phyloP scores from a whole-genome alignment of 73 alveolate genomes.

The Uronychia setigera region DNA sequence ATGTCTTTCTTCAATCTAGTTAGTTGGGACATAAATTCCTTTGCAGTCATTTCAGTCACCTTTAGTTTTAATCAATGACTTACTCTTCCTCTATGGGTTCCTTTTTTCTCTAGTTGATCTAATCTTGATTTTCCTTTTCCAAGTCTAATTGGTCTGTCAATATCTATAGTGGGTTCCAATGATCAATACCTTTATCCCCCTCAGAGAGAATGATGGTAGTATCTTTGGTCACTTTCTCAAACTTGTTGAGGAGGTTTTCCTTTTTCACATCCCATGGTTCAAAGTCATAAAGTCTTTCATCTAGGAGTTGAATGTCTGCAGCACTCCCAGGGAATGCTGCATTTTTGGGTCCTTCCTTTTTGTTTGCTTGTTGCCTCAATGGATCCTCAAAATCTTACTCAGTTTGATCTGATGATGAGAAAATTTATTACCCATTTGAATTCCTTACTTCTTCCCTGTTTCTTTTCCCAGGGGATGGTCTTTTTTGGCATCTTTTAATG shows the following conservation, averaged over 20 bases:
- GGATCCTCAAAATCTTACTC: slow-evolving; percentile 18
- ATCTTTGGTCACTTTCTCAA: slow-evolving; percentile 31
- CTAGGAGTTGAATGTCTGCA: background rate
- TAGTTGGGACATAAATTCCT: slow-evolving; percentile 56
- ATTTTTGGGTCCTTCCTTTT: slow-evolving; percentile 2
- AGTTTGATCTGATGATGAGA: background rate
- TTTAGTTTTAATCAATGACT: slow-evolving; percentile 7
- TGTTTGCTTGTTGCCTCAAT: slow-evolving; percentile 1
- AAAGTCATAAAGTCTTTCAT: slow-evolving; percentile 20
- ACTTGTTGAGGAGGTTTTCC: slow-evolving; percentile 32
- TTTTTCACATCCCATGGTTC: slow-evolving; percentile 61
- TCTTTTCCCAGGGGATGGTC: slow-evolving; percentile 54
- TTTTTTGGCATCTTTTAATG: slow-evolving; percentile 37
- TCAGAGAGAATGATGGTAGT: slow-evolving; percentile 43
- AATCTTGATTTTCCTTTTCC: slow-evolving; percentile 72
- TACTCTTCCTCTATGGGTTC: slow-evolving; percentile 2
- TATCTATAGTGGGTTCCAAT: no score
- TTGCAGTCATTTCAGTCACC: slow-evolving; percentile 58
- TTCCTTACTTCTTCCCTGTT: slow-evolving; percentile 25
- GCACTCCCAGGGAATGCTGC: background rate
- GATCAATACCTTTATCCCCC: slow-evolving; percentile 41
- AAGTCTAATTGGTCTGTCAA: slow-evolving; percentile 63
- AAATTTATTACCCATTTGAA: background rate
- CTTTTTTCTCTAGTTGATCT: slow-evolving; percentile 66
- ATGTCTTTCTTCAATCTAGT: slow-evolving; percentile 60